These are phyloP conservation scores for Trifolium pratense DNA, from an alignment of 306 rosid genomes.

Conservation along the genomic window DNA sequence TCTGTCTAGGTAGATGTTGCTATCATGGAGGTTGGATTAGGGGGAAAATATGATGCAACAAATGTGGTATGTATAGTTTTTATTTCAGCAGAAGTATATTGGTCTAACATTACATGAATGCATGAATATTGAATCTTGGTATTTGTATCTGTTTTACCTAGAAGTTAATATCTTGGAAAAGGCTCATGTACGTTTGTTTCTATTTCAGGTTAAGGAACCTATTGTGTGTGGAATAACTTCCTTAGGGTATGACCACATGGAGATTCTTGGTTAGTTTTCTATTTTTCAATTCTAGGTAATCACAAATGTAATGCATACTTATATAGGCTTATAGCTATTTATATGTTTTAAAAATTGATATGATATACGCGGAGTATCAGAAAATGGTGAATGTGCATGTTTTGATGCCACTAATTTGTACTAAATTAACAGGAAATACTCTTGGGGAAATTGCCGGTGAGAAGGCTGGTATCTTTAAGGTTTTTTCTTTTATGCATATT, in stretches of 20 bases:
- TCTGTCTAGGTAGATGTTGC: slow-evolving; percentile 88
- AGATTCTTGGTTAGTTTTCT: slow-evolving; percentile 92
- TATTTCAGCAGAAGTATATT: slow-evolving; percentile 15
- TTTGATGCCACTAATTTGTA: slow-evolving; percentile 29
- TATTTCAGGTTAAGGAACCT: slow-evolving; percentile 64
- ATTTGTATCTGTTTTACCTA: background rate
- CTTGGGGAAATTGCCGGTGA: slow-evolving; percentile 93
- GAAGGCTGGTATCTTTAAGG: slow-evolving; percentile 99
- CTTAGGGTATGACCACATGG: slow-evolving; percentile 99
- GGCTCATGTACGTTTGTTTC: slow-evolving; percentile 20
- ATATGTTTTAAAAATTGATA: background rate
- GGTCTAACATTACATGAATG: background rate
- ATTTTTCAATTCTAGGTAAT: slow-evolving; percentile 44
- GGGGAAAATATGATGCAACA: slow-evolving; percentile 90
- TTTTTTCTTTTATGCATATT: slow-evolving; percentile 34
- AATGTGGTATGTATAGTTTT: slow-evolving; percentile 70
- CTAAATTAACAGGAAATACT: slow-evolving; percentile 67
- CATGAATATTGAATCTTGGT: slow-evolving; percentile 10
- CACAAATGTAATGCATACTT: slow-evolving; percentile 10
- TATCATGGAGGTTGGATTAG: slow-evolving; percentile 92
- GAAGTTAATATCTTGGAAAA: slow-evolving; percentile 39
- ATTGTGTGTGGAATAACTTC: slow-evolving; percentile 90
- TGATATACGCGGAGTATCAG: slow-evolving; percentile 12
- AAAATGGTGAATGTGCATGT: slow-evolving; percentile 34
- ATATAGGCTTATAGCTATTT: slow-evolving; percentile 10